Conservation (phyloP, 2,329 filamentous ascomycete species). For the Aureobasidium namibiae region DNA sequence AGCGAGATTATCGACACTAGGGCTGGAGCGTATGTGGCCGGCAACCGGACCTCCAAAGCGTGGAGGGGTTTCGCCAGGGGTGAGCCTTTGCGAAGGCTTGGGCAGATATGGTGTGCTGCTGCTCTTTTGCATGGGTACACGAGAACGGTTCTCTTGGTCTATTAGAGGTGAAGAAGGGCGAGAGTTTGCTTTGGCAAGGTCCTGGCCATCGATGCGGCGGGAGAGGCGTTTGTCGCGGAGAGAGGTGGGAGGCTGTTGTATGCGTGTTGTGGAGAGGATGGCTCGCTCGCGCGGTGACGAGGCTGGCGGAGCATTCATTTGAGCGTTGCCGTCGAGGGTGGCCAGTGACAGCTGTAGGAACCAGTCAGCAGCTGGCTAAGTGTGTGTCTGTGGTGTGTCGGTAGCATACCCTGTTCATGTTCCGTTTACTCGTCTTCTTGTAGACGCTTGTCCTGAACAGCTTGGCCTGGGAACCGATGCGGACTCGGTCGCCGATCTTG, state of each 20-base stretch:
- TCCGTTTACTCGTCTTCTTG: slow-evolving; percentile 55
- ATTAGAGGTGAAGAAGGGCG: slow-evolving; percentile 64
- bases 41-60: slow-evolving; percentile 45
- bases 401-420: slow-evolving; percentile 58
- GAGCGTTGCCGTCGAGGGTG: slow-evolving; percentile 60
- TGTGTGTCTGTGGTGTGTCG: slow-evolving; percentile 1
- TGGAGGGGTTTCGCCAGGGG: slow-evolving; percentile 39
- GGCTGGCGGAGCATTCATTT: slow-evolving; percentile 20
- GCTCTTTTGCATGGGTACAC: slow-evolving; percentile 40
- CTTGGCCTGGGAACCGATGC: slow-evolving; percentile 53
- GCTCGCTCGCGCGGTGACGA: slow-evolving; percentile 31
- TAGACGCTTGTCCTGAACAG: slow-evolving; percentile 41
- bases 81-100: slow-evolving; percentile 45
- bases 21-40: slow-evolving; percentile 68
- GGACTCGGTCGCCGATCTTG: slow-evolving; percentile 92
- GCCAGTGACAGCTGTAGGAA: slow-evolving; percentile 67
- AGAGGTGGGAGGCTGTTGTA: slow-evolving; percentile 33
- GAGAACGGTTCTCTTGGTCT: slow-evolving; percentile 47
- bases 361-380: slow-evolving; percentile 18
- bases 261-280: slow-evolving; percentile 32
- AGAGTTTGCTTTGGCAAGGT: slow-evolving; percentile 49
- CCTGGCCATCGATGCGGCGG: slow-evolving; percentile 35
- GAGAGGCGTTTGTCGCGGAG: slow-evolving; percentile 41
- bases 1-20: slow-evolving; percentile 76
- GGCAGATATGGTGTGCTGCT: slow-evolving; percentile 50